Evolutionary conservation across 257 asterid genomes (phyloP).

Genomic region (Fraxinus pennsylvanica): DNA sequence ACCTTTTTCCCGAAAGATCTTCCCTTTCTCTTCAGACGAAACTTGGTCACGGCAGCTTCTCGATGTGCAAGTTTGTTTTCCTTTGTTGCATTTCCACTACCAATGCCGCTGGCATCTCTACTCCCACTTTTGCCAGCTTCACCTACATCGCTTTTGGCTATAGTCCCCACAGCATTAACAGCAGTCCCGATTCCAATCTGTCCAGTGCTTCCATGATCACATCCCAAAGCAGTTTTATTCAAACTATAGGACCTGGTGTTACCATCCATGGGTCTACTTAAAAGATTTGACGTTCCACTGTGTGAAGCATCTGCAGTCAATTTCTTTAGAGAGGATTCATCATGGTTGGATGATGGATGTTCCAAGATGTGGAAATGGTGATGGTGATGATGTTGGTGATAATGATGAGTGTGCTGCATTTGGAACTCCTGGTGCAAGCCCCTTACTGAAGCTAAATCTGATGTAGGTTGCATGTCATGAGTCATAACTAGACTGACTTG

Average conservation of each 20-base stretch:
- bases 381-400: conserved; percentile 38
- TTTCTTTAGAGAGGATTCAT: conserved; percentile 46
- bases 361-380: conserved; percentile 43
- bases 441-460: conserved; percentile 30
- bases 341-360: conserved; percentile 38
- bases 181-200: conserved; percentile 54
- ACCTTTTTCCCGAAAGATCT: conserved; percentile 79
- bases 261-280: conserved; percentile 46
- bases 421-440: conserved; percentile 37
- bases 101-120: conserved; percentile 53
- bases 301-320: conserved; percentile 47
- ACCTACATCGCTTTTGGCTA: conserved; percentile 57
- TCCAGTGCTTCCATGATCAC: conserved; percentile 66
- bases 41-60: conserved; percentile 71
- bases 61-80: conserved; percentile 56
- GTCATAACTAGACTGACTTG: conserved; percentile 34
- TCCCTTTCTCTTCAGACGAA: conserved; percentile 70
- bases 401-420: conserved; percentile 39
- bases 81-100: conserved; percentile 51
- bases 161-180: conserved; percentile 41
- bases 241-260: conserved; percentile 45
- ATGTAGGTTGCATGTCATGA: conserved; percentile 39
- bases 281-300: conserved; percentile 48
- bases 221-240: conserved; percentile 68
- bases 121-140: conserved; percentile 62